These are phyloP conservation scores for Oldenlandia corymbosa DNA, from an alignment of 257 asterid species.

Conservation along the genomic window DNA sequence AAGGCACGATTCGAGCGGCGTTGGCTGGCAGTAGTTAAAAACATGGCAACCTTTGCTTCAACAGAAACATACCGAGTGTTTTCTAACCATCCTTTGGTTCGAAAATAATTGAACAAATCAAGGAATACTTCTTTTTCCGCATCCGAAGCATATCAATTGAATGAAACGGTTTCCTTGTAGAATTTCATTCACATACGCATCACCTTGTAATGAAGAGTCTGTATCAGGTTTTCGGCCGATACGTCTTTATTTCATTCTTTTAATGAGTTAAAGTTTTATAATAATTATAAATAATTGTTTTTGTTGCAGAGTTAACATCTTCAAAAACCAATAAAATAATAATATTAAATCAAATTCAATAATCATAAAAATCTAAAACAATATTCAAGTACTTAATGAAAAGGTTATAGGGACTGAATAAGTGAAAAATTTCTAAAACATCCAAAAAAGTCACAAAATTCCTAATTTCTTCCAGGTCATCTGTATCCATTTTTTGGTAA, in stretches of 20 bases:
- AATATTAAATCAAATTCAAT: too few relatives aligned
- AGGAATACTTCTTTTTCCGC: not conserved
- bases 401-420: too few relatives aligned
- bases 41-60: too few relatives aligned
- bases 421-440: too few relatives aligned
- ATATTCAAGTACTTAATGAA: too few relatives aligned
- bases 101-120: too few relatives aligned
- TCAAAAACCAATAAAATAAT: too few relatives aligned
- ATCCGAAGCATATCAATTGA: not conserved
- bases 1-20: too few relatives aligned
- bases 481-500: not conserved
- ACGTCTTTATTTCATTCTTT: not conserved
- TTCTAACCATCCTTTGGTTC: too few relatives aligned
- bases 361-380: too few relatives aligned
- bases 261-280: not conserved
- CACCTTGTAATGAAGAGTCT: not conserved
- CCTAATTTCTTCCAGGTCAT: slow-evolving; percentile 4
- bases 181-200: not conserved
- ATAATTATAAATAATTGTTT: not conserved
- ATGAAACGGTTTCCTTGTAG: not conserved
- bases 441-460: not conserved
- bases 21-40: too few relatives aligned
- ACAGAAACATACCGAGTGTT: too few relatives aligned
- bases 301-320: not conserved
- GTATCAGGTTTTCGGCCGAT: not conserved